Evolutionary conservation across 306 rosid genomes (phyloP).

Genomic region (Cicer pinnatifidum): DNA sequence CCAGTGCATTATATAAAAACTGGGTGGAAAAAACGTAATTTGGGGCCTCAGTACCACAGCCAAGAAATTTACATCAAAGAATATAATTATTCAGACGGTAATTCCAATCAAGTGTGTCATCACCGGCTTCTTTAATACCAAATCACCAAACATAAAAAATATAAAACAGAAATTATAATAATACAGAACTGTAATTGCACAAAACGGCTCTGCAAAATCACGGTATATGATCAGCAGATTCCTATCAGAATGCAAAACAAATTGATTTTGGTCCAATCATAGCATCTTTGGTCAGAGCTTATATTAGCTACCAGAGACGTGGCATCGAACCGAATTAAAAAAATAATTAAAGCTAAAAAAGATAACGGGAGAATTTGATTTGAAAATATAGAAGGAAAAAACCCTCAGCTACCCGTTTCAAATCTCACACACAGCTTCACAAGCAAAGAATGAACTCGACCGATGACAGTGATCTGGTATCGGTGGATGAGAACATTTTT

Average conservation of each 20-base stretch:
- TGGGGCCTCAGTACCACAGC: constrained; percentile 3
- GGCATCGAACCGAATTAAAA: too few species aligned
- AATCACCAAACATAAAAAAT: too few species aligned
- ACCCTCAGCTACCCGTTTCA: too few species aligned
- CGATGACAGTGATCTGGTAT: too few species aligned
- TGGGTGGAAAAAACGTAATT: neutral
- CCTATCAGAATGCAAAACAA: neutral
- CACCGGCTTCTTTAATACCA: neutral
- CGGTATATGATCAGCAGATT: neutral
- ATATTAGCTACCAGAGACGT: too few species aligned
- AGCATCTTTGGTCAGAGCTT: too few species aligned
- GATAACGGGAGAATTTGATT: too few species aligned
- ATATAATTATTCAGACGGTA: neutral
- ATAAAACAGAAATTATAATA: neutral
- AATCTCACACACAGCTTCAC: neutral
- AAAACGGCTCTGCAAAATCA: neutral
- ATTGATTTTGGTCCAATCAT: too few species aligned
- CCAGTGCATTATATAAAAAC: neutral
- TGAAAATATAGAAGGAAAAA: too few species aligned
- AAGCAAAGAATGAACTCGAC: too few species aligned
- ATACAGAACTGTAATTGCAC: neutral
- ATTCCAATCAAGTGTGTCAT: neutral
- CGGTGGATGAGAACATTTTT: too few species aligned
- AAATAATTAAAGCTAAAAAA: too few species aligned
- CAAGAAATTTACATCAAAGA: constrained; percentile 3